These are phyloP conservation scores for Geotrichum australiense DNA, from an alignment of 1,139 yeast genomes.

Conservation along the genomic window DNA sequence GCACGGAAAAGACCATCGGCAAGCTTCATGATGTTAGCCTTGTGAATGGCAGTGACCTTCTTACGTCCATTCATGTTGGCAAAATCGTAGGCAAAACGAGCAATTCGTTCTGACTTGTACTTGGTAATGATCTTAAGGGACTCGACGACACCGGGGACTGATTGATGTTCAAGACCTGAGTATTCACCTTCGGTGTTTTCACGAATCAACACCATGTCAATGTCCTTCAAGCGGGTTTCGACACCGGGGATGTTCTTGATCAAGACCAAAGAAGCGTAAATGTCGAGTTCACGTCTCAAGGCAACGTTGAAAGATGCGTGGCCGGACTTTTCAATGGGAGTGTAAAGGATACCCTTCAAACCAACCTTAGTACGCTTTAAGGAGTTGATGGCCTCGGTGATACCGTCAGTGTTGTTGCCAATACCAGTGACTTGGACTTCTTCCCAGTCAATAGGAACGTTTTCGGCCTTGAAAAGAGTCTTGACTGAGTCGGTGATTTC, in stretches of 20 bases:
- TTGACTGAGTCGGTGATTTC: slow-evolving; percentile 93
- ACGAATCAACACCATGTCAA: slow-evolving; percentile 91
- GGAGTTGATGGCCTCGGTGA: slow-evolving; percentile 83
- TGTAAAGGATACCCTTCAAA: slow-evolving; percentile 90
- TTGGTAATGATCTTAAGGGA: slow-evolving; percentile 92
- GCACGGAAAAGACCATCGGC: slow-evolving; percentile 97
- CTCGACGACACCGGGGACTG: slow-evolving; percentile 97
- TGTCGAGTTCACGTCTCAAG: slow-evolving; percentile 90
- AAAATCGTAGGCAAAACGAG: slow-evolving; percentile 94
- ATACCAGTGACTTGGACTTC: slow-evolving; percentile 82
- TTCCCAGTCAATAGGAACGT: slow-evolving; percentile 93
- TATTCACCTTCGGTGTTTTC: slow-evolving; percentile 98
- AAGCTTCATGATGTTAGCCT: slow-evolving; percentile 98
- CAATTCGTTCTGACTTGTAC: slow-evolving; percentile 93
- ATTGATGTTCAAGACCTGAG: slow-evolving; percentile 96
- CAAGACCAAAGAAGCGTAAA: slow-evolving; percentile 87
- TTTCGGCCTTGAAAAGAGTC: slow-evolving; percentile 77
- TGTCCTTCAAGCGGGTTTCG: slow-evolving; percentile 76
- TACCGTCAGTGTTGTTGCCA: slow-evolving; percentile 50
- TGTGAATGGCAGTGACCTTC: slow-evolving; percentile 94
- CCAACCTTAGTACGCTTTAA: slow-evolving; percentile 96
- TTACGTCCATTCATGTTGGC: slow-evolving; percentile 89
- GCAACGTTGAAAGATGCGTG: slow-evolving; percentile 91
- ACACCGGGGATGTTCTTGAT: slow-evolving; percentile 95
- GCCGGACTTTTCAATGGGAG: slow-evolving; percentile 70